Conservation (phyloP, 2,329 filamentous ascomycete genomes). For the Gaeumannomyces sp. region DNA sequence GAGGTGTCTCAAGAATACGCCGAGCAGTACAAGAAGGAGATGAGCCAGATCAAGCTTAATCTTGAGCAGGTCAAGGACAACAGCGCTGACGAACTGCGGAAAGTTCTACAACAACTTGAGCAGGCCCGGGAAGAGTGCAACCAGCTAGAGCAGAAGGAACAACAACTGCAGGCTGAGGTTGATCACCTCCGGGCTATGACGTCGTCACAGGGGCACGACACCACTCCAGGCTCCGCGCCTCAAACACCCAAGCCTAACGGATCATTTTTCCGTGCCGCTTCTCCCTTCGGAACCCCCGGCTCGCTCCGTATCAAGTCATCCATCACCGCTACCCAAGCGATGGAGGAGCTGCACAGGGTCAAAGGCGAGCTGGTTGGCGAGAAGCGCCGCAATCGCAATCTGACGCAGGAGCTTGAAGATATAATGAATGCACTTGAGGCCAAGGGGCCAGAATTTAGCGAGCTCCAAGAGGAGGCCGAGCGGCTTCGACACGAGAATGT, state of each 20-base stretch:
- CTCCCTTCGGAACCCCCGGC: conserved; percentile 56
- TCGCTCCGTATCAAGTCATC: conserved; percentile 50
- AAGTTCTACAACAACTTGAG: conserved; percentile 51
- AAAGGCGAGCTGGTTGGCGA: conserved; percentile 70
- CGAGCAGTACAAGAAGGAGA: conserved; percentile 45
- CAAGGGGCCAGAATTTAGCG: conserved; percentile 81
- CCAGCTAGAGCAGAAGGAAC: conserved; percentile 40
- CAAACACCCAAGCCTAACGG: conserved; percentile 58
- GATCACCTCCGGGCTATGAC: conserved; percentile 46
- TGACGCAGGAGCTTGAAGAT: conserved; percentile 73
- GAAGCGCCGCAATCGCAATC: conserved; percentile 65
- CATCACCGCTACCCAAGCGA: conserved; percentile 55
- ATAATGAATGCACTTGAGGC: conserved; percentile 80
- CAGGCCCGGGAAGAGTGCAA: conserved; percentile 42
- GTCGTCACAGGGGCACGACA: conserved; percentile 29
- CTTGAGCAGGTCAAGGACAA: conserved; percentile 61
- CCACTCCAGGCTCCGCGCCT: conserved; percentile 42
- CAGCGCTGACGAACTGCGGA: conserved; percentile 53
- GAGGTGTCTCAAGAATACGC: conserved; percentile 44
- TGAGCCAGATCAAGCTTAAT: conserved; percentile 65
- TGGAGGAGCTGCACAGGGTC: conserved; percentile 59
- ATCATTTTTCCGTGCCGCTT: conserved; percentile 46
- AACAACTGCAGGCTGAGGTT: conserved; percentile 46
- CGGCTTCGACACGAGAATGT: conserved; percentile 74
- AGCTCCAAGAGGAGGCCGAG: conserved; percentile 74